Percentiles rank a stretch among this genome's conserved stretches.
Evolutionary conservation across 306 rosid genomes (phyloP).

Genomic region (Quercus rubra): DNA sequence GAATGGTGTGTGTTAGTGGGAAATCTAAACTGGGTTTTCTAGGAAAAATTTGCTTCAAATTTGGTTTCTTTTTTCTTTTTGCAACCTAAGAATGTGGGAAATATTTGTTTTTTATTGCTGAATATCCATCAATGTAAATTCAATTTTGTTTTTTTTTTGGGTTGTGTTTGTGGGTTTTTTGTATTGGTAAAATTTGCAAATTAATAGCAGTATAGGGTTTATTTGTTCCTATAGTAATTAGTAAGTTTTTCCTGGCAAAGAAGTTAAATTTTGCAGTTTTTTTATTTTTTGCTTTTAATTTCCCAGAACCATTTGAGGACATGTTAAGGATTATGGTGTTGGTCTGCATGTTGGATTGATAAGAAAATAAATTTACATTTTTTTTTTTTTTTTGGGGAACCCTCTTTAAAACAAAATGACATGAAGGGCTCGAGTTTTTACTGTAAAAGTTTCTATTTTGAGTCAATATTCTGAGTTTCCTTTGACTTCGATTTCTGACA

Average conservation of each 20-base stretch:
- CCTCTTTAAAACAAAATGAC: background rate
- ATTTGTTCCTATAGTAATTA: background rate
- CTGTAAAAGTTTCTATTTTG: background rate
- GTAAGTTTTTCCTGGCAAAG: background rate
- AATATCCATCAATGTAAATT: too few relatives aligned
- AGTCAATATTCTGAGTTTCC: background rate
- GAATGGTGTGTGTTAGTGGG: too few relatives aligned
- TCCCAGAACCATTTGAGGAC: too few relatives aligned
- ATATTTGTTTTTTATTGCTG: background rate
- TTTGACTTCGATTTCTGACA: background rate
- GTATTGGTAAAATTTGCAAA: background rate
- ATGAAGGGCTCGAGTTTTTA: background rate
- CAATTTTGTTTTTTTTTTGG: background rate
- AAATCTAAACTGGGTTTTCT: too few relatives aligned
- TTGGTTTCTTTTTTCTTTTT: too few relatives aligned
- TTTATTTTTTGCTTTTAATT: too few relatives aligned
- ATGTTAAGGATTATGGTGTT: background rate
- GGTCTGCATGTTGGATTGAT: background rate
- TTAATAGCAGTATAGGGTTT: background rate
- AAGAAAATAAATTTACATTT: background rate
- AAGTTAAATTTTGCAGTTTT: too few relatives aligned
- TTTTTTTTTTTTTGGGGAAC: too few relatives aligned
- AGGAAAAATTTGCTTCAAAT: too few relatives aligned
- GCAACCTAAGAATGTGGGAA: too few relatives aligned
- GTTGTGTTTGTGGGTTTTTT: background rate